These are phyloP conservation scores for Apiotrichum porosum DNA, from an alignment of 1,284 basidiomycete genomes.

Conservation along the genomic window DNA sequence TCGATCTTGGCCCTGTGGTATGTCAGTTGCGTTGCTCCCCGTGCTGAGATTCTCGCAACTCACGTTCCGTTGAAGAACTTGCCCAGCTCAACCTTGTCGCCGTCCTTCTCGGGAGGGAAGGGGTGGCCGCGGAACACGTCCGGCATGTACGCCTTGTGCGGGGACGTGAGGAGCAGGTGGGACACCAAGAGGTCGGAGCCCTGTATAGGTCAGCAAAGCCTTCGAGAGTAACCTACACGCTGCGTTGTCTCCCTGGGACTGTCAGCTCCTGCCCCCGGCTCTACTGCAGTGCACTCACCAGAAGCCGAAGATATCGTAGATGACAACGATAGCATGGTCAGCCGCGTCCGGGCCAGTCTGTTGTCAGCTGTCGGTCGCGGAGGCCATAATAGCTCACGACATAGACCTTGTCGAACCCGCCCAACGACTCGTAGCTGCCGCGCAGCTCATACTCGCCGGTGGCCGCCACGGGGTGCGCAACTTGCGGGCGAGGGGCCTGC, in stretches of 20 bases:
- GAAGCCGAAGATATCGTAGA: constrained; percentile 46
- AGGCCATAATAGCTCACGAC: constrained; percentile 15
- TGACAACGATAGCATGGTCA: constrained; percentile 35
- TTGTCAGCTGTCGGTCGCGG: neutral
- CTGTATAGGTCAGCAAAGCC: constrained; percentile 9
- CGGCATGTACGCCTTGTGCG: constrained; percentile 36
- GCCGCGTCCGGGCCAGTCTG: constrained; percentile 35
- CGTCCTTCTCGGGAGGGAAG: constrained; percentile 40
- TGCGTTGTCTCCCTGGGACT: constrained; percentile 37
- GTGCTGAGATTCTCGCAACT: neutral
- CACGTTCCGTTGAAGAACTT: constrained; percentile 41
- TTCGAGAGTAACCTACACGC: constrained; percentile 15
- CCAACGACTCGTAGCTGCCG: constrained; percentile 24
- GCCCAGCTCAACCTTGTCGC: constrained; percentile 32
- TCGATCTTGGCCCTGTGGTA: constrained; percentile 34
- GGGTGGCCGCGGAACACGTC: constrained; percentile 40
- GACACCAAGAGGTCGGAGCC: constrained; percentile 36
- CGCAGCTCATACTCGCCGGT: constrained; percentile 22
- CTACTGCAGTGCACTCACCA: constrained; percentile 27
- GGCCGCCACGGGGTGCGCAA: constrained; percentile 29
- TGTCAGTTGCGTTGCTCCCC: neutral
- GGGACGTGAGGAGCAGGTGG: constrained; percentile 25
- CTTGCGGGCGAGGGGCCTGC: constrained; percentile 26
- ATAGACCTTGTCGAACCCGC: constrained; percentile 37
- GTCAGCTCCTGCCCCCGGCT: constrained; percentile 7